Conservation (phyloP, 768 basidiomycete species). For the Suillus subaureus region DNA sequence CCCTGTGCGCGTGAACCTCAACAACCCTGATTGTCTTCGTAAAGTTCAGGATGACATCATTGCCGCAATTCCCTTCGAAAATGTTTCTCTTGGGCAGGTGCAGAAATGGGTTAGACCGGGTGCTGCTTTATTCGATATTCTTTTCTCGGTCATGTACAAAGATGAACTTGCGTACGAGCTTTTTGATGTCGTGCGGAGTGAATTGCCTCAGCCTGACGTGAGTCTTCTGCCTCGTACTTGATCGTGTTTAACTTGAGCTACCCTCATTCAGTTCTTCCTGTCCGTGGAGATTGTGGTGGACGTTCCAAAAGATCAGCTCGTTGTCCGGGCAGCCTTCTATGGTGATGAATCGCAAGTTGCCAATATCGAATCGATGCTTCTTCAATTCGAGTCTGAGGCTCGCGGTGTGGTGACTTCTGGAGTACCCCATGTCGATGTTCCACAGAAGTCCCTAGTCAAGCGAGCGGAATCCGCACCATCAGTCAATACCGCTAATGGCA, state of each 20-base stretch:
- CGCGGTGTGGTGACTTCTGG: conserved; percentile 16
- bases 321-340: conserved; percentile 26
- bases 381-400: conserved; percentile 29
- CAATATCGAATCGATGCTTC: conserved; percentile 24
- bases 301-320: conserved; percentile 17
- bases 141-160: conserved; percentile 33
- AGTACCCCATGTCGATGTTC: conserved; percentile 6
- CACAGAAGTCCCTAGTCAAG: not conserved
- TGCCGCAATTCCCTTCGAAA: conserved; percentile 29
- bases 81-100: conserved; percentile 31
- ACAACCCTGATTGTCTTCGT: conserved; percentile 18
- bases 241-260: not conserved
- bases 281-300: conserved; percentile 30
- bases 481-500: not conserved
- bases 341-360: conserved; percentile 18
- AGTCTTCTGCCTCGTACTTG: conserved; percentile 8
- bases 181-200: conserved; percentile 31
- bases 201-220: conserved; percentile 35
- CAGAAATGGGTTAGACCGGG: conserved; percentile 33
- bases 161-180: conserved; percentile 21
- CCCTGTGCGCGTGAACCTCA: conserved; percentile 28
- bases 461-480: not conserved
- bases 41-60: conserved; percentile 31
- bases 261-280: conserved; percentile 21
- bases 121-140: conserved; percentile 28